Evolutionary conservation across 2,329 filamentous ascomycete species (phyloP).

Genomic region (Aspergillus fumigatiaffinis): DNA sequence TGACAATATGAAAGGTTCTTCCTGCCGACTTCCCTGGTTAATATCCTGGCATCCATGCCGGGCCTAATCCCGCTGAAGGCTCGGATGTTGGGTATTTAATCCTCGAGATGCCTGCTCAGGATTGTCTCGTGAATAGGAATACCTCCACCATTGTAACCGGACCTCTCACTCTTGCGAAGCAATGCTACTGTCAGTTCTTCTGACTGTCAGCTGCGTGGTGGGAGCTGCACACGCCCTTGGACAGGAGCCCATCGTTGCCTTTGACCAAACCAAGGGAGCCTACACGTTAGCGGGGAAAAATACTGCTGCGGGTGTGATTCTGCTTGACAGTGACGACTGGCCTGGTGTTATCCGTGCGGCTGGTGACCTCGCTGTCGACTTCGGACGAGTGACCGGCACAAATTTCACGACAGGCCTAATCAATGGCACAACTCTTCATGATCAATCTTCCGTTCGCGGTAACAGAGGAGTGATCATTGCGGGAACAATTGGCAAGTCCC

Average conservation of each 20-base stretch:
- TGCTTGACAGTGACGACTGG: slow-evolving; percentile 58
- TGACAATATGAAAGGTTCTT: not conserved
- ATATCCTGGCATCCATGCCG: not conserved
- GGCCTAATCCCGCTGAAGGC: not conserved
- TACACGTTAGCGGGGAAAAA: not conserved
- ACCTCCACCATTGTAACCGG: not conserved
- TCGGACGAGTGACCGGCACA: slow-evolving; percentile 65
- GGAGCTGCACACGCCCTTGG: not conserved
- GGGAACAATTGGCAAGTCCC: slow-evolving; percentile 64
- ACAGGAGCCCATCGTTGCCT: slow-evolving; percentile 1
- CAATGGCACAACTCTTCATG: slow-evolving; percentile 45
- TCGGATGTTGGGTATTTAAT: not conserved
- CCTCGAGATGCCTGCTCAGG: not conserved
- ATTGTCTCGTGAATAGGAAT: not conserved
- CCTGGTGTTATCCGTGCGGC: slow-evolving; percentile 66
- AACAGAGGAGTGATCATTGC: slow-evolving; percentile 58
- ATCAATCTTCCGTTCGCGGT: slow-evolving; percentile 24
- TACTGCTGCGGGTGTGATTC: slow-evolving; percentile 33
- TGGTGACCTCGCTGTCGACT: slow-evolving; percentile 63
- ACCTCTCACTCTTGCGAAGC: not conserved
- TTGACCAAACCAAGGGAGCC: not conserved
- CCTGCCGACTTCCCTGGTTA: not conserved
- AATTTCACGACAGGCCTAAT: slow-evolving; percentile 56
- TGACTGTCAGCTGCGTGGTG: not conserved
- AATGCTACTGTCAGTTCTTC: not conserved